A percentile compares a stretch with the other conserved stretches of the same genome.
Conservation (phyloP, 805 yeast species). For the Babjeviella inositovora region DNA sequence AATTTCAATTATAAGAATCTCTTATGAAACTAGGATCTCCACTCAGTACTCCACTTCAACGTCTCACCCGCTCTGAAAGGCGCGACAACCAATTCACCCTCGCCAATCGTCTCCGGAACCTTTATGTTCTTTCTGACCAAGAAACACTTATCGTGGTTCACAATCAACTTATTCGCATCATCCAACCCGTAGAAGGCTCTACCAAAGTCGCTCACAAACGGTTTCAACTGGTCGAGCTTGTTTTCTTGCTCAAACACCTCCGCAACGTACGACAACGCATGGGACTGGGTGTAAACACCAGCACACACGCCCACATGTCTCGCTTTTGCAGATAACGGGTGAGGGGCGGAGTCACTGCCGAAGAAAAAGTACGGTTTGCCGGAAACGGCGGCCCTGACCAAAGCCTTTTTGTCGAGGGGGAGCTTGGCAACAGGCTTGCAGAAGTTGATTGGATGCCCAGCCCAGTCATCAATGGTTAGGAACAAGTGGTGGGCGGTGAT, state of each 20-base stretch:
- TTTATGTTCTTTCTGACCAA: conserved; percentile 34
- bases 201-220: conserved; percentile 68
- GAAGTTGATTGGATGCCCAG: conserved; percentile 86
- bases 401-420: conserved; percentile 69
- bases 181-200: conserved; percentile 49
- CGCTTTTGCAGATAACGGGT: conserved; percentile 67
- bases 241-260: conserved; percentile 61
- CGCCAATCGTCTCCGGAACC: conserved; percentile 46
- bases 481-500: conserved; percentile 92
- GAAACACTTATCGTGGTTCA: conserved; percentile 27
- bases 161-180: conserved; percentile 18
- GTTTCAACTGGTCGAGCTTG: conserved; percentile 48
- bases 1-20: not conserved
- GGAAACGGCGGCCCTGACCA: conserved; percentile 76
- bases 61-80: conserved; percentile 80
- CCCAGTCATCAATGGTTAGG: conserved; percentile 88
- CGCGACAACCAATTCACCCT: conserved; percentile 37
- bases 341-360: conserved; percentile 98
- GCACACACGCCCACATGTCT: conserved; percentile 82
- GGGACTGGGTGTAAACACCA: conserved; percentile 90
- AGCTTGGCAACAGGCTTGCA: conserved; percentile 97
- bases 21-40: conserved; percentile 43
- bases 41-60: conserved; percentile 58
- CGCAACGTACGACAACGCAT: conserved; percentile 72
- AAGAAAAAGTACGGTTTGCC: conserved; percentile 90